Percentiles rank a stretch among this genome's conserved stretches.
Evolutionary conservation across 345 rosid genomes (phyloP).

Genomic region (Euphorbia peplus): DNA sequence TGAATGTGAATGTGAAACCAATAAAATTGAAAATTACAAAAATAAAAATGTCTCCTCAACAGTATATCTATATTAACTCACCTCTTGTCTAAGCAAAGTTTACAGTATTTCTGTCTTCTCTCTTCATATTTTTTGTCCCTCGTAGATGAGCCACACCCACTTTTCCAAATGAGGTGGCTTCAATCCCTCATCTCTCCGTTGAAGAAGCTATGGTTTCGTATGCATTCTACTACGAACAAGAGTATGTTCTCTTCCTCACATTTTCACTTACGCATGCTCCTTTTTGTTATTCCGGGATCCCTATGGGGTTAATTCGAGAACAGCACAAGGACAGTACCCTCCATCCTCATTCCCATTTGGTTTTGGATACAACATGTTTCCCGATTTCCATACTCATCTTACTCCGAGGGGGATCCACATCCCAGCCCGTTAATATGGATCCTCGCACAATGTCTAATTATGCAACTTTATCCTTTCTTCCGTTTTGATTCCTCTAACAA

Average conservation of each 20-base stretch:
- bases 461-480: neutral
- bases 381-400: no score
- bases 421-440: no score
- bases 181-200: constrained; percentile 83
- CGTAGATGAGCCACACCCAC: constrained; percentile 39
- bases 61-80: constrained; percentile 19
- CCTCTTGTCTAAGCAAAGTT: constrained; percentile 44
- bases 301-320: no score
- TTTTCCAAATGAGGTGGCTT: constrained; percentile 76
- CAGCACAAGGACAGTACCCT: no score
- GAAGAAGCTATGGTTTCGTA: constrained; percentile 89
- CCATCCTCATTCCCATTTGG: no score
- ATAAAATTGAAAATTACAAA: neutral
- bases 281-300: no score
- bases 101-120: constrained; percentile 3
- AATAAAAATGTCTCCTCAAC: constrained; percentile 6
- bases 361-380: no score
- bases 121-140: neutral
- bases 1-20: constrained; percentile 15
- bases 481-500: no score
- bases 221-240: constrained; percentile 65
- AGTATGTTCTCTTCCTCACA: constrained; percentile 36
- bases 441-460: no score
- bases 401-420: no score
- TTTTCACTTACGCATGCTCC: neutral